Percentiles rank a stretch among this genome's conserved stretches.
Evolutionary conservation across 2,329 filamentous ascomycete species (phyloP).

Genomic region (Epichloe typhina): DNA sequence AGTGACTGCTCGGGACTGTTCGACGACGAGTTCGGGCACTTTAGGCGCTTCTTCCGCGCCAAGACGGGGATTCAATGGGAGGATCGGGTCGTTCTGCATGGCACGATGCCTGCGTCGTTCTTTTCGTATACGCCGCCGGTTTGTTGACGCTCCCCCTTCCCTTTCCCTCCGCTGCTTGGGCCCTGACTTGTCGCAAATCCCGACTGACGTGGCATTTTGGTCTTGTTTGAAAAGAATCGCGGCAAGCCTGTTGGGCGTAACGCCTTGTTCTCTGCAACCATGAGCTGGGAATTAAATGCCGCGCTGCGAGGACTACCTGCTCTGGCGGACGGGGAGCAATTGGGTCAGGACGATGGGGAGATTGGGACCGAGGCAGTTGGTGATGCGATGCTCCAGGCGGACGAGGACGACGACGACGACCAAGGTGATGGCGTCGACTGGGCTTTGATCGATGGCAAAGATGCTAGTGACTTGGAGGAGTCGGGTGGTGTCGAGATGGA

Average conservation of each 20-base stretch:
- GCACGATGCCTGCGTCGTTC: slow-evolving; percentile 15
- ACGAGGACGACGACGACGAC: neutral
- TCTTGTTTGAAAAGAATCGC: slow-evolving; percentile 21
- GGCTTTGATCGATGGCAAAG: neutral
- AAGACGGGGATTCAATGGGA: slow-evolving; percentile 49
- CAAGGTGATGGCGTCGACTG: neutral
- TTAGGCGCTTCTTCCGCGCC: slow-evolving; percentile 42
- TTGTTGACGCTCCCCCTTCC: slow-evolving; percentile 14
- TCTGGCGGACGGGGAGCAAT: neutral
- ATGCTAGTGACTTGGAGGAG: neutral
- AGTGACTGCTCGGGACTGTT: slow-evolving; percentile 27
- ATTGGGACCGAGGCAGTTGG: neutral
- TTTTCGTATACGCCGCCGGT: slow-evolving; percentile 38
- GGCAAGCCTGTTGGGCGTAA: slow-evolving; percentile 26
- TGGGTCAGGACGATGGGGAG: neutral
- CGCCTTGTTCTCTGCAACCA: slow-evolving; percentile 19
- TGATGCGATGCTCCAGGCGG: neutral
- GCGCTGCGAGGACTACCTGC: slow-evolving; percentile 11
- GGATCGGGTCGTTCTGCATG: slow-evolving; percentile 29
- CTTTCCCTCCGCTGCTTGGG: neutral
- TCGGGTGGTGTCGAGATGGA: neutral
- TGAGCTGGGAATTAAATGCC: slow-evolving; percentile 22
- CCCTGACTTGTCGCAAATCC: too few relatives aligned
- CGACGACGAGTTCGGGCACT: slow-evolving; percentile 31
- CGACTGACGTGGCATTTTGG: neutral